Conservation (phyloP, 2,329 filamentous ascomycete species). For the Decorospora gaudefroyi region DNA sequence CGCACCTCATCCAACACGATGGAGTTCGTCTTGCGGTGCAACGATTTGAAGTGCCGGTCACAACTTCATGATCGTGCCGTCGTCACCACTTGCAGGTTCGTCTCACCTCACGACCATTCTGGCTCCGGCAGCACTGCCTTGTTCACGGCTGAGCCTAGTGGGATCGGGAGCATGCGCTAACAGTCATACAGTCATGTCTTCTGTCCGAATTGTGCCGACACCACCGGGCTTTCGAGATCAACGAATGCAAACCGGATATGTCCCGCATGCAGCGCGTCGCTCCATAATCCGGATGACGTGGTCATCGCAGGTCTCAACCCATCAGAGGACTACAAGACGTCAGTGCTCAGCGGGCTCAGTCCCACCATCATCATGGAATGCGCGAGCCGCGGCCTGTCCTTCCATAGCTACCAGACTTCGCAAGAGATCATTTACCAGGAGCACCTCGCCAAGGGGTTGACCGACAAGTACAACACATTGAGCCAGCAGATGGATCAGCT, state of each 20-base stretch:
- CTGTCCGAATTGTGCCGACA: slow-evolving; percentile 73
- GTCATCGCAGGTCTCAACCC: slow-evolving; percentile 73
- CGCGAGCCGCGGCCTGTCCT: slow-evolving; percentile 74
- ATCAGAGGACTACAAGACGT: slow-evolving; percentile 87
- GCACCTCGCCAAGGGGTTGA: slow-evolving; percentile 70
- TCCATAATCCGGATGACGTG: slow-evolving; percentile 75
- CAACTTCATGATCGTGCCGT: slow-evolving; percentile 72
- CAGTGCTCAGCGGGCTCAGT: slow-evolving; percentile 78
- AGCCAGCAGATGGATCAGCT: slow-evolving; percentile 72
- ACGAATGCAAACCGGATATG: slow-evolving; percentile 63
- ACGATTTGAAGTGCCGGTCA: slow-evolving; percentile 74
- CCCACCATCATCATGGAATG: slow-evolving; percentile 86
- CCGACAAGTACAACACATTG: slow-evolving; percentile 70
- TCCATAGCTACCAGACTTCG: slow-evolving; percentile 84
- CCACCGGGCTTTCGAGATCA: slow-evolving; percentile 63
- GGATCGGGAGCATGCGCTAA: too few relatives aligned
- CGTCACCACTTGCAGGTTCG: slow-evolving; percentile 86
- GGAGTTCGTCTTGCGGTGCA: slow-evolving; percentile 78
- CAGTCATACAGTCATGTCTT: slow-evolving; percentile 70
- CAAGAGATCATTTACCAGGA: slow-evolving; percentile 86
- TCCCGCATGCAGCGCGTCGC: slow-evolving; percentile 72
- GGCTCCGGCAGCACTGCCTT: too few relatives aligned
- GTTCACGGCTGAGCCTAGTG: too few relatives aligned
- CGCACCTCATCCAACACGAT: slow-evolving; percentile 52
- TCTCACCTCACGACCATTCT: background rate